Base-by-base conservation (phyloP, 2,329 filamentous ascomycete species). In the Sporothrix luriei region DNA sequence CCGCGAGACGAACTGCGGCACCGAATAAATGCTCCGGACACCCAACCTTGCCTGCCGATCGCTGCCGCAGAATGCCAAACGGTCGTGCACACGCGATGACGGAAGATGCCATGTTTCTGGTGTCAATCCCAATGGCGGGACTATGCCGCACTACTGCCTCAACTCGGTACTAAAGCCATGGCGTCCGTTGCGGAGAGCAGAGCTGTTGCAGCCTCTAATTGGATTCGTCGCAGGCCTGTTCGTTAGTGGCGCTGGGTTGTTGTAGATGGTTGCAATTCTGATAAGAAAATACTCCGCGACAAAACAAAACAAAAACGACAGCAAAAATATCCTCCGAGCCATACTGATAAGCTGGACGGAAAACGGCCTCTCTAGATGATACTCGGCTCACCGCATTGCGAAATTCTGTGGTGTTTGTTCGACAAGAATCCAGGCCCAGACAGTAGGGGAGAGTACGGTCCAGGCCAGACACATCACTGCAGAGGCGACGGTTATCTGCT, bases 101-200 rank as follows among this genome's bases (percentile, higher is more conserved):
- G 61, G 43, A 64, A 64, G 61, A 64, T 64, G 61, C 43, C 61
- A 64, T 64, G 38, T 46, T 6, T 61, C 33, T 61, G 55, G 33
- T 61, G 55, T 61, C 33, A 61, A 43, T 11, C 7, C 26, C 4
- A 61, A 29, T 62, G 59, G 59, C n/a, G 48, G 29, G 48, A 19
- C n/a, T 43, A 16, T 43, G 40, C 14, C 40, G 40, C 14, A 29
- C 19, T 43, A n/a, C 43, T 61, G 33, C 43, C 55, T n/a, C 55
- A 38, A 61, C 24, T 61, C 40, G 43, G 55, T 11, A 61, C 43
- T 43, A 33, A 33, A 7, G 33, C 33, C 33, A 9, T 33, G 33
- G 33, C 33, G 33, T 33, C 9, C 33, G 29, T 4, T 4, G 3
- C 9, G 33, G 33, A 33, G 33, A 33, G 33, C 33, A 33, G 33